These are phyloP conservation scores for Nissolia schottii DNA, from an alignment of 306 rosid species.

Conservation along the genomic window DNA sequence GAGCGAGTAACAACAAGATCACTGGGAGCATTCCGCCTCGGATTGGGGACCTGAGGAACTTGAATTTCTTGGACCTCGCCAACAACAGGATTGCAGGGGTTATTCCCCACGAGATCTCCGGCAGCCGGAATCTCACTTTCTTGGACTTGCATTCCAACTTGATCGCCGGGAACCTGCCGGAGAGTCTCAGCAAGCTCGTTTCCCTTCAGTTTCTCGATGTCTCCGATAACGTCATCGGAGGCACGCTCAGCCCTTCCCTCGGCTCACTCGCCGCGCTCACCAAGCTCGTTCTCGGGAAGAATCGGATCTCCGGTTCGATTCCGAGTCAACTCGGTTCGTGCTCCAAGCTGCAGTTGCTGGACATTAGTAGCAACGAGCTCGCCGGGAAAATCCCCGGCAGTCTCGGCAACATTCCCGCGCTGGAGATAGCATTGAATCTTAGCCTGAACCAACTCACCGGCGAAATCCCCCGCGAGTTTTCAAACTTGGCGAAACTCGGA, in stretches of 20 bases:
- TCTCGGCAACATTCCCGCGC: conserved; percentile 60
- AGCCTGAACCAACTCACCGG: conserved; percentile 74
- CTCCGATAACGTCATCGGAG: conserved; percentile 69
- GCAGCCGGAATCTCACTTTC: conserved; percentile 74
- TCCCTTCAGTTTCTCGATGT: conserved; percentile 70
- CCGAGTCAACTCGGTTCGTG: conserved; percentile 66
- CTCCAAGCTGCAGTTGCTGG: conserved; percentile 56
- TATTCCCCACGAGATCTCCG: conserved; percentile 59
- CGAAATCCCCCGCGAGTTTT: conserved; percentile 56
- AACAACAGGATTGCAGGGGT: conserved; percentile 44
- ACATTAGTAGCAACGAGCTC: conserved; percentile 58
- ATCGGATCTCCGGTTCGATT: conserved; percentile 59
- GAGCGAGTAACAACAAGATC: conserved; percentile 62
- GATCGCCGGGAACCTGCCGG: conserved; percentile 56
- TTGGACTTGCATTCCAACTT: conserved; percentile 77
- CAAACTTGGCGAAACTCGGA: conserved; percentile 64
- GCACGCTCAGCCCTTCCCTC: conserved; percentile 44
- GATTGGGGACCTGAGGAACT: conserved; percentile 58
- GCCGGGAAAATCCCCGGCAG: conserved; percentile 62
- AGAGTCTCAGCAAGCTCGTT: conserved; percentile 39
- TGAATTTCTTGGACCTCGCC: conserved; percentile 72
- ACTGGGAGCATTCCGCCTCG: conserved; percentile 56
- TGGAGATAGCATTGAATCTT: conserved; percentile 78
- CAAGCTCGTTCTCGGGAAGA: conserved; percentile 56
- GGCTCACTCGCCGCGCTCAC: conserved; percentile 63